Conservation (phyloP, 306 rosid species). For the Cercis canadensis region DNA sequence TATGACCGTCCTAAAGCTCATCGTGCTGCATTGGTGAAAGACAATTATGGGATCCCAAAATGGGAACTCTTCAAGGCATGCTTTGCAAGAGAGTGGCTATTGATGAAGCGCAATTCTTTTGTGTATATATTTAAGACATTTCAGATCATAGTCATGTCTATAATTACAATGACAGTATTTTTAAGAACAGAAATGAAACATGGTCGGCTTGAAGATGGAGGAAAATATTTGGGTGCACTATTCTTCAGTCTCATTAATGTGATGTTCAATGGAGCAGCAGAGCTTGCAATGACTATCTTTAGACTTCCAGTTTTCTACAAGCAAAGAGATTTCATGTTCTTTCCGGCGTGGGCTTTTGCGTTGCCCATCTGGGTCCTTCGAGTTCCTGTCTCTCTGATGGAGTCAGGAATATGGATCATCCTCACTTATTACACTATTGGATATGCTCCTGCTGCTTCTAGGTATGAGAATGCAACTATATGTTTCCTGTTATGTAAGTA, state of each 20-base stretch:
- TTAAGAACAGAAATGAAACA: conserved; percentile 62
- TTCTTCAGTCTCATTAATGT: conserved; percentile 67
- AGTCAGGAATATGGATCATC: conserved; percentile 64
- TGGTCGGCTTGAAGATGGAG: conserved; percentile 62
- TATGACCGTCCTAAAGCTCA: conserved; percentile 49
- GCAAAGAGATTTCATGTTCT: conserved; percentile 68
- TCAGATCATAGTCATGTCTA: conserved; percentile 56
- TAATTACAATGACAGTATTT: conserved; percentile 65
- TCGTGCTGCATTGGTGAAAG: conserved; percentile 56
- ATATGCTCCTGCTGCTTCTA: conserved; percentile 71
- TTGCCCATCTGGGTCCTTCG: conserved; percentile 70
- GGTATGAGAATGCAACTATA: conserved; percentile 45
- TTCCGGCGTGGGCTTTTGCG: conserved; percentile 74
- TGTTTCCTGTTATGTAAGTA: not conserved
- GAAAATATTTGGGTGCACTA: conserved; percentile 60
- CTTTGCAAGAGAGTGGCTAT: conserved; percentile 71
- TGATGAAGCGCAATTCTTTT: conserved; percentile 66
- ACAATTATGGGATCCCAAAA: conserved; percentile 61
- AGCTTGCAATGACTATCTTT: conserved; percentile 57
- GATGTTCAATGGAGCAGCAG: conserved; percentile 76
- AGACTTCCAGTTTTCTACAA: conserved; percentile 72
- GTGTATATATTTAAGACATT: conserved; percentile 68
- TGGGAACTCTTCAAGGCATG: conserved; percentile 74
- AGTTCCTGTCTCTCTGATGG: conserved; percentile 66
- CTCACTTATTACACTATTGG: conserved; percentile 76